phyloP scores from a whole-genome alignment of 2,329 filamentous ascomycete genomes.

The Ambrosiella beaveri region DNA sequence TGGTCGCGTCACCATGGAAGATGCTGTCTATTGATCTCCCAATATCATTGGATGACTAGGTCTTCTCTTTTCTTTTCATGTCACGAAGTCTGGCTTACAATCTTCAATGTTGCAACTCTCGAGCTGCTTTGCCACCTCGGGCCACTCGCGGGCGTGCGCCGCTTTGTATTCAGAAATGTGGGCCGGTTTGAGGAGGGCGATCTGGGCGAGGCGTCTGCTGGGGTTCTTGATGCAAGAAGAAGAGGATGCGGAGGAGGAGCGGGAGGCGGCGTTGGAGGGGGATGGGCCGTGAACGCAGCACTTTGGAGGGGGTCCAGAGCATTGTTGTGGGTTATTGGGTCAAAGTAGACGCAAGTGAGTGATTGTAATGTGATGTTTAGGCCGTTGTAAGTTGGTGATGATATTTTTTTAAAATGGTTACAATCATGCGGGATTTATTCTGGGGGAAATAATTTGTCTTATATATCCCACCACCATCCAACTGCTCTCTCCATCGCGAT shows the following conservation, averaged over 20 bases:
- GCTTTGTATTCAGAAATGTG: slow-evolving; percentile 53
- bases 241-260: slow-evolving; percentile 1
- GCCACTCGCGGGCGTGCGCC: slow-evolving; percentile 59
- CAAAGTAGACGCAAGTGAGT: not conserved
- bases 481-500: too few relatives aligned
- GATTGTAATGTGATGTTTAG: too few relatives aligned
- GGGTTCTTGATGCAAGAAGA: not conserved
- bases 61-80: not conserved
- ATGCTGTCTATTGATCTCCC: slow-evolving; percentile 41
- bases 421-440: too few relatives aligned
- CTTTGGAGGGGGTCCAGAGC: slow-evolving; percentile 4
- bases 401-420: too few relatives aligned
- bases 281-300: not conserved
- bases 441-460: too few relatives aligned
- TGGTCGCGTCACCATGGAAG: slow-evolving; percentile 45
- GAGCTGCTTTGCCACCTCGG: slow-evolving; percentile 59
- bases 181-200: slow-evolving; percentile 53
- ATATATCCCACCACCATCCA: too few relatives aligned
- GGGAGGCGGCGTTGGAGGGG: not conserved
- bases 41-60: not conserved
- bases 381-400: too few relatives aligned
- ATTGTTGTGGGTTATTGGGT: not conserved
- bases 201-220: slow-evolving; percentile 44
- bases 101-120: slow-evolving; percentile 58
- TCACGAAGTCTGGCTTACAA: slow-evolving; percentile 30